Evolutionary conservation across 1,139 yeast genomes (phyloP), one percentile per base, ranked within the genome.

Genomic region (Candida freyschussii): DNA sequence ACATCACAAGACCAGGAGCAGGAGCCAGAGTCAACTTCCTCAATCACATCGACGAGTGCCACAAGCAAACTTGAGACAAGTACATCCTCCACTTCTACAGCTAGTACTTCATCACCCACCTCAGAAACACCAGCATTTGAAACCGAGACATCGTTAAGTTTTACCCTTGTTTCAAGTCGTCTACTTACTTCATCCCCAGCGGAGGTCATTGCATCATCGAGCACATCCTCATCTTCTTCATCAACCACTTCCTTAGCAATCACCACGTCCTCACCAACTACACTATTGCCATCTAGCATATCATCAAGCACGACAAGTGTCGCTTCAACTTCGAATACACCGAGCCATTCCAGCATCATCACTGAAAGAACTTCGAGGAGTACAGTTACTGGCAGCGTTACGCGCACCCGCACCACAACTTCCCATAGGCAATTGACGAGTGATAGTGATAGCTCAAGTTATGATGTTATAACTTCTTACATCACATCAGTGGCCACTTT

Each of bases 401-500:
- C n/a, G n/a, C n/a, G n/a, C n/a, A n/a, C n/a, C n/a, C n/a, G n/a
- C n/a, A n/a, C n/a, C n/a, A n/a, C n/a, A n/a, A n/a, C n/a, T n/a
- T n/a, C n/a, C n/a, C n/a, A n/a, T n/a, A n/a, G n/a, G n/a, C n/a
- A n/a, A n/a, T n/a, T n/a, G n/a, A n/a, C n/a, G n/a, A n/a, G n/a
- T n/a, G n/a, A n/a, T n/a, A n/a, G n/a, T n/a, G n/a, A n/a, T n/a
- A n/a, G n/a, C n/a, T n/a, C n/a, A n/a, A n/a, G n/a, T n/a, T n/a
- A n/a, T n/a, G 27, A 18, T 8, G 21, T 33, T 8, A 21, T 36
- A 20, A 39, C 43, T 5, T 39, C 43, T 1, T 28, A 19, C 26
- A 17, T 39, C 27, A 39, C 43, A 4, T 36, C 40, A 1, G 7
- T 34, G 13, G 34, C 36, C 5, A 37, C 37, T 6, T 23, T 35